phyloP scores from a whole-genome alignment of 768 basidiomycete genomes.

The Nevesoporus exiguus region DNA sequence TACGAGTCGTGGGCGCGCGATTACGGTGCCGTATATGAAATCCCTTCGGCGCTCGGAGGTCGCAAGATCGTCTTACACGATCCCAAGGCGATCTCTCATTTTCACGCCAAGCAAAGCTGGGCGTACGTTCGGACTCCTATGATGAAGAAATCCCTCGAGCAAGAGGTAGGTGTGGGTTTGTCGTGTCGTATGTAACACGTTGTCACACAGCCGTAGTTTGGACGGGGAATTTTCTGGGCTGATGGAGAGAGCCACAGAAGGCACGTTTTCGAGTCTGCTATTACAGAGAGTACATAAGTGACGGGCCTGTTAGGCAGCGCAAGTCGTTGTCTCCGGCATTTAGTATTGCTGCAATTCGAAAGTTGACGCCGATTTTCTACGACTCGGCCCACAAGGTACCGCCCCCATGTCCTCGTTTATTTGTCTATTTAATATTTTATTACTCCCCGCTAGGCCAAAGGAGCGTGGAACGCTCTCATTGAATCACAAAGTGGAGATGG shows the following conservation, averaged over 20 bases:
- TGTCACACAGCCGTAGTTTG: conserved; percentile 6
- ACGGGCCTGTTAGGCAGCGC: conserved; percentile 18
- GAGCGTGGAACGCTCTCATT: conserved; percentile 29
- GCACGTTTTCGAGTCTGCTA: conserved; percentile 12
- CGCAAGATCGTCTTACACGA: conserved; percentile 32
- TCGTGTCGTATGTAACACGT: background rate
- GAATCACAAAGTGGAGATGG: conserved; percentile 18
- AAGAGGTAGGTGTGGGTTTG: background rate
- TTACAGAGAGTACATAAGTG: background rate
- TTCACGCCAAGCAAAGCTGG: conserved; percentile 8
- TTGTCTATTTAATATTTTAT: background rate
- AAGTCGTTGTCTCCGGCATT: conserved; percentile 28
- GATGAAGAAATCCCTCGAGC: conserved; percentile 33
- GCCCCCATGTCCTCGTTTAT: background rate
- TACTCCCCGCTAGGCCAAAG: conserved; percentile 23
- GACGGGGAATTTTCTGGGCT: conserved; percentile 29
- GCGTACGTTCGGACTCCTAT: conserved; percentile 42
- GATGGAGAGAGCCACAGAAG: conserved; percentile 45
- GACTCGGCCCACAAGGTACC: conserved; percentile 29
- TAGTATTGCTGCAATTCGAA: conserved; percentile 23
- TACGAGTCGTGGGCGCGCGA: conserved; percentile 22
- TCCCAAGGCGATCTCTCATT: conserved; percentile 32
- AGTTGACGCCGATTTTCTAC: conserved; percentile 22
- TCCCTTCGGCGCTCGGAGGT: conserved; percentile 12
- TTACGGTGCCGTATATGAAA: conserved; percentile 14